These are phyloP conservation scores for Thelephora ganbajun DNA, from an alignment of 768 basidiomycete species.

Conservation along the genomic window DNA sequence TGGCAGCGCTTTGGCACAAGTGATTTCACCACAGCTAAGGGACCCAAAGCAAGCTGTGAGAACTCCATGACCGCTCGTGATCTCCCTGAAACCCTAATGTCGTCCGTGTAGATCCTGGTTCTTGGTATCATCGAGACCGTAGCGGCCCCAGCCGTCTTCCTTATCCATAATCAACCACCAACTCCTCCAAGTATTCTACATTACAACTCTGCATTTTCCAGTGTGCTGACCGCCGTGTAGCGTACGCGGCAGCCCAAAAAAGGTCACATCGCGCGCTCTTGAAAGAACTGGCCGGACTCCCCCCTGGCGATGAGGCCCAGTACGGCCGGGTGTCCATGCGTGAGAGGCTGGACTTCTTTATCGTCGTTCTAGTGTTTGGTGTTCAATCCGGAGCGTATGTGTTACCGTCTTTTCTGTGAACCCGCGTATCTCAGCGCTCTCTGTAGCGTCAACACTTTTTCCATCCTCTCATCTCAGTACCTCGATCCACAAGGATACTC, in stretches of 20 bases:
- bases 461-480: slow-evolving; percentile 52
- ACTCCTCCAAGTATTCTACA: slow-evolving; percentile 56
- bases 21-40: slow-evolving; percentile 52
- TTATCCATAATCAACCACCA: slow-evolving; percentile 51
- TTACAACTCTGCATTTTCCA: neutral
- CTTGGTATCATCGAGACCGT: slow-evolving; percentile 61
- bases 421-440: neutral
- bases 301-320: too few species aligned
- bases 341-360: slow-evolving; percentile 59
- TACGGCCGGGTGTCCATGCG: slow-evolving; percentile 42
- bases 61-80: slow-evolving; percentile 2
- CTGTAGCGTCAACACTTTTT: slow-evolving; percentile 44
- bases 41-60: slow-evolving; percentile 41
- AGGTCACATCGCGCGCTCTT: too few species aligned
- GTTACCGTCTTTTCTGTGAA: neutral
- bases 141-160: slow-evolving; percentile 39
- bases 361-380: slow-evolving; percentile 48
- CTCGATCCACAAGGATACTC: slow-evolving; percentile 69
- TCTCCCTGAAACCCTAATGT: neutral
- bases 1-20: slow-evolving; percentile 59
- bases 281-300: too few species aligned
- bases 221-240: slow-evolving; percentile 19
- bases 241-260: slow-evolving; percentile 42
- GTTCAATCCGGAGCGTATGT: slow-evolving; percentile 49
- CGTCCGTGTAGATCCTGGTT: slow-evolving; percentile 38